A percentile compares a stretch with the other conserved stretches of the same genome.
phyloP scores from a whole-genome alignment of 2,329 filamentous ascomycete species.

The Aureobasidium leucospermi region DNA sequence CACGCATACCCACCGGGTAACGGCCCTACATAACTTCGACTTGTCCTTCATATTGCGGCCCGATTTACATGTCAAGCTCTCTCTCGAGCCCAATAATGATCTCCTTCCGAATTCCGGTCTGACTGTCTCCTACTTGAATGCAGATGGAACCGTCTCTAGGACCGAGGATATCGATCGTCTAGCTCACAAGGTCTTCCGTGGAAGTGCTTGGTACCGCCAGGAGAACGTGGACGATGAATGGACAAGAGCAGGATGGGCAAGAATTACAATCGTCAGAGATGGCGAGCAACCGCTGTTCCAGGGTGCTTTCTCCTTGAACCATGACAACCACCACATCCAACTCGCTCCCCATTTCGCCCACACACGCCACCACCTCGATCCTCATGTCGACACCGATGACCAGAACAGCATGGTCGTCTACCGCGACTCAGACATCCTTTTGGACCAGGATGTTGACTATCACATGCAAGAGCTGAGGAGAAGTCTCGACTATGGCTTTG shows the following conservation, averaged over 20 bases:
- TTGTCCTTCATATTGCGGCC: conserved; percentile 67
- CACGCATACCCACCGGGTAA: conserved; percentile 69
- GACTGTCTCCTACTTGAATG: conserved; percentile 61
- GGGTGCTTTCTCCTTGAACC: conserved; percentile 74
- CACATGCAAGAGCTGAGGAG: conserved; percentile 60
- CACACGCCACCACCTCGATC: conserved; percentile 66
- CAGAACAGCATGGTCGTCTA: conserved; percentile 81
- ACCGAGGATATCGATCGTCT: conserved; percentile 64
- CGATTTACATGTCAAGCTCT: conserved; percentile 65
- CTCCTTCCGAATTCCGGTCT: conserved; percentile 67
- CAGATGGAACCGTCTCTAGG: conserved; percentile 60
- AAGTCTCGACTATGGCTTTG: conserved; percentile 14
- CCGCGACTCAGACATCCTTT: conserved; percentile 75
- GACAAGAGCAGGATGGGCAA: conserved; percentile 79
- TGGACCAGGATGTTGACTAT: conserved; percentile 25
- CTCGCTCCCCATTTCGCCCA: conserved; percentile 64
- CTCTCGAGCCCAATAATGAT: conserved; percentile 84
- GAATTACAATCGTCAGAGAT: conserved; percentile 70
- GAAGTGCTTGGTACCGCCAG: conserved; percentile 60
- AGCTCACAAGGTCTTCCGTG: conserved; percentile 78
- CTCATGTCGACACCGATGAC: conserved; percentile 46
- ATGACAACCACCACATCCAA: conserved; percentile 82
- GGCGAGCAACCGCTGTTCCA: conserved; percentile 77
- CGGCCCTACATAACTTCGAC: conserved; percentile 77
- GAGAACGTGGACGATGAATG: conserved; percentile 53